Percentiles rank a stretch among this genome's conserved stretches.
Evolutionary conservation across 371 early-diverging fungal genomes (phyloP).

Genomic region (Lichtheimia ramosa): DNA sequence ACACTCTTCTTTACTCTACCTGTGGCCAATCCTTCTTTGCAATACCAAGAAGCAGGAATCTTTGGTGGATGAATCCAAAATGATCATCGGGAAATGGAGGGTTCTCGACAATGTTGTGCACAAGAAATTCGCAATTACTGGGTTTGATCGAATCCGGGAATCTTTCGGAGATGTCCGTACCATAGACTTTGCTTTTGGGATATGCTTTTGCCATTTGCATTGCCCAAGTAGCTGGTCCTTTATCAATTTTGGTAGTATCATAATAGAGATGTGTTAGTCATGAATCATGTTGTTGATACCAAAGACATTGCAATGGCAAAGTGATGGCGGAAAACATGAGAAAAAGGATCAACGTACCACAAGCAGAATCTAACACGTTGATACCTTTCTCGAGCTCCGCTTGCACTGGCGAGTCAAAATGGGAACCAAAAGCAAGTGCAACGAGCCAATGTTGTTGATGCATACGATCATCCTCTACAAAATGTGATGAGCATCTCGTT

Average conservation of each 20-base stretch:
- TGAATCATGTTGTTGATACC: too few relatives aligned
- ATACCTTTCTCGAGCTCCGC: constrained; percentile 15
- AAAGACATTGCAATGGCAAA: too few relatives aligned
- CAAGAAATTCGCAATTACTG: constrained; percentile 39
- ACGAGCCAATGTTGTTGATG: constrained; percentile 14
- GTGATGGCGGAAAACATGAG: too few relatives aligned
- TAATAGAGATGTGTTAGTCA: background rate
- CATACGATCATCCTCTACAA: constrained; percentile 14
- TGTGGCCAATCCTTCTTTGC: constrained; percentile 28
- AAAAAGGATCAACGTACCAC: constrained; percentile 10
- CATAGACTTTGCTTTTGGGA: constrained; percentile 17
- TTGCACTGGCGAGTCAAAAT: constrained; percentile 9
- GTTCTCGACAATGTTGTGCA: constrained; percentile 53
- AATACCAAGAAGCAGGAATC: constrained; percentile 35
- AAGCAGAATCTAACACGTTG: constrained; percentile 20
- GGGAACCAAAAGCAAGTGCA: background rate
- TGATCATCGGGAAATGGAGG: constrained; percentile 52
- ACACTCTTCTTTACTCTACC: constrained; percentile 9
- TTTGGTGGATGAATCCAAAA: constrained; percentile 59
- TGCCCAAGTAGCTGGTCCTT: constrained; percentile 34
- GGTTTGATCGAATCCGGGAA: constrained; percentile 20
- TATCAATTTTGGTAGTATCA: constrained; percentile 23
- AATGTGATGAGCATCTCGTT: background rate
- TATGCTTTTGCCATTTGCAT: constrained; percentile 22
- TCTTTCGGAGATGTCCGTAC: constrained; percentile 14